These are phyloP conservation scores for Helotiales sp. DNA, from an alignment of 2,329 filamentous ascomycete species.

Conservation along the genomic window DNA sequence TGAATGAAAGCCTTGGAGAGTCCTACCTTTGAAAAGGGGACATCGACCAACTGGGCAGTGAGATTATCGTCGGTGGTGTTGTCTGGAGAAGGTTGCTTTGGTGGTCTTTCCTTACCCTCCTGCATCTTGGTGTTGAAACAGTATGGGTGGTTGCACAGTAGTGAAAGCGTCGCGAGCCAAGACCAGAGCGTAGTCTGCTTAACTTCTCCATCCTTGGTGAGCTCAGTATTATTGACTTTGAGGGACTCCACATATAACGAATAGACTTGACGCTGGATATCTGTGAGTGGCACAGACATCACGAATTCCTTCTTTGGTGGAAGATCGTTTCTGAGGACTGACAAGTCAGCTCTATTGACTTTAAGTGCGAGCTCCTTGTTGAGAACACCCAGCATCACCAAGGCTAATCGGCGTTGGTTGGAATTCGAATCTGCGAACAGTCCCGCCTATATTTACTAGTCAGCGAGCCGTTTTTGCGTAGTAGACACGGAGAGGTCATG, in stretches of 20 bases:
- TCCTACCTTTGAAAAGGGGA: constrained; percentile 38
- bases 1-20: constrained; percentile 41
- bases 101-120: constrained; percentile 43
- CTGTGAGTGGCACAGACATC: constrained; percentile 72
- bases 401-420: constrained; percentile 60
- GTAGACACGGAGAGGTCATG: too few relatives aligned
- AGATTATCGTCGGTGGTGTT: constrained; percentile 28
- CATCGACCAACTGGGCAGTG: constrained; percentile 31
- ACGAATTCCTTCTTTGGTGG: constrained; percentile 83
- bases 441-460: constrained; percentile 51
- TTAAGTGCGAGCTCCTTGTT: constrained; percentile 77
- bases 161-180: constrained; percentile 56
- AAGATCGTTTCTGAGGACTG: constrained; percentile 67
- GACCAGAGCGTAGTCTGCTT: constrained; percentile 54
- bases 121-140: constrained; percentile 52
- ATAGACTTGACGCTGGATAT: constrained; percentile 69
- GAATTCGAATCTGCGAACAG: constrained; percentile 67
- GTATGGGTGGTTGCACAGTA: constrained; percentile 63
- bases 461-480: neutral
- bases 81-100: constrained; percentile 21
- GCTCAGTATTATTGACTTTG: constrained; percentile 25
- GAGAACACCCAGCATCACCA: constrained; percentile 72
- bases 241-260: constrained; percentile 52
- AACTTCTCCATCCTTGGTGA: constrained; percentile 44
- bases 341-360: constrained; percentile 75